Evolutionary conservation across 768 basidiomycete genomes (phyloP).

Genomic region (Gelatoporia subvermispora): DNA sequence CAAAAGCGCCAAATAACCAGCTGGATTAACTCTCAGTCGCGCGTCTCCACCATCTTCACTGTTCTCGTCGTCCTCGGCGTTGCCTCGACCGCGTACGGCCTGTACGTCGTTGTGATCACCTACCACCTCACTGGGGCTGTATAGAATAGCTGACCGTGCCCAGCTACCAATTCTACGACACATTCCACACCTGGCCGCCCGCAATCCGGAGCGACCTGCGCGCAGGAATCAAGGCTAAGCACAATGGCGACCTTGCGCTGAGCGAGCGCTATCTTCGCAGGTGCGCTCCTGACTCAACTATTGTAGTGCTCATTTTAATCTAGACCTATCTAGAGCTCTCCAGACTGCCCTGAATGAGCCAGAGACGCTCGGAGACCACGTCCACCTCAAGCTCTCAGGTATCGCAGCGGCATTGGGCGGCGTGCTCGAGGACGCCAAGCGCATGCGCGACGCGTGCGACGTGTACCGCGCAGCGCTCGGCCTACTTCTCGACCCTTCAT

Average conservation of each 20-base stretch:
- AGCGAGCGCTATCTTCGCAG: conserved; percentile 49
- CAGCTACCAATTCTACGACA: conserved; percentile 53
- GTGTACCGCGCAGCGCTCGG: conserved; percentile 17
- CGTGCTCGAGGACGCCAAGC: conserved; percentile 41
- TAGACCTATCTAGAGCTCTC: conserved; percentile 43
- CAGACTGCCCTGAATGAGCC: conserved; percentile 36
- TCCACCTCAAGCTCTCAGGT: conserved; percentile 60
- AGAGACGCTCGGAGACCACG: no score
- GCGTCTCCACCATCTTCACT: conserved; percentile 35
- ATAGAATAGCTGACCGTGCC: conserved; percentile 2
- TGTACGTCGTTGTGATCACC: conserved; percentile 27
- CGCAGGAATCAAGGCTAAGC: conserved; percentile 57
- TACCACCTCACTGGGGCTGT: neutral
- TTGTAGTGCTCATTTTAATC: neutral
- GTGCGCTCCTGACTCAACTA: conserved; percentile 30
- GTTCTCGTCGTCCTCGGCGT: conserved; percentile 33
- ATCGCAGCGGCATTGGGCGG: conserved; percentile 59
- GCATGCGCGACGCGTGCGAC: conserved; percentile 26
- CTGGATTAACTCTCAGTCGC: conserved; percentile 10
- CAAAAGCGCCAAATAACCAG: neutral
- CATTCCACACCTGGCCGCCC: conserved; percentile 62
- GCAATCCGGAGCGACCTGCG: conserved; percentile 62
- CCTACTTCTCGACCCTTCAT: conserved; percentile 7
- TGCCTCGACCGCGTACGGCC: conserved; percentile 37
- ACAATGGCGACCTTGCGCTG: conserved; percentile 47